Evolutionary conservation across 2,329 filamentous ascomycete genomes (phyloP).

Genomic region (Hymenoscyphus scutula): DNA sequence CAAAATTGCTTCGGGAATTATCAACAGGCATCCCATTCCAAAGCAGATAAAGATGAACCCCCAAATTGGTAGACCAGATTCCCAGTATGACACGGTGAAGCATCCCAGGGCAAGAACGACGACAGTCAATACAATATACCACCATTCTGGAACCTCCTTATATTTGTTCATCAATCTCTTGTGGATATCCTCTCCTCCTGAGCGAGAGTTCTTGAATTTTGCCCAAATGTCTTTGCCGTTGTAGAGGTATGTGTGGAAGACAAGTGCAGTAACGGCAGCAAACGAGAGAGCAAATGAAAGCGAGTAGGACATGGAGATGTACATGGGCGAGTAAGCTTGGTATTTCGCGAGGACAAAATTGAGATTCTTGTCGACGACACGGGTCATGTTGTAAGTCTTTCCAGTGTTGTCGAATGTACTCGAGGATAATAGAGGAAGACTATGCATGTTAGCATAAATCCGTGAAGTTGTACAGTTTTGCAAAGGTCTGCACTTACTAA

Average conservation of each 20-base stretch:
- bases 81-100: constrained; percentile 13
- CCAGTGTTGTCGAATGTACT: constrained; percentile 73
- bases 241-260: constrained; percentile 65
- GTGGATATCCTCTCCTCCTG: constrained; percentile 34
- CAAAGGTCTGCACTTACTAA: constrained; percentile 38
- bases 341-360: constrained; percentile 64
- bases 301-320: constrained; percentile 69
- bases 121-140: constrained; percentile 43
- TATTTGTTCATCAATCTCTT: constrained; percentile 54
- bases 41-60: constrained; percentile 20
- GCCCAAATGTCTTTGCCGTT: constrained; percentile 63
- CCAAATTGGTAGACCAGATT: constrained; percentile 20
- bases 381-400: constrained; percentile 58
- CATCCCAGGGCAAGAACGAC: constrained; percentile 14
- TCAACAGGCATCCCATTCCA: constrained; percentile 50
- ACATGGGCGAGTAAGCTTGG: constrained; percentile 67
- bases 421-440: constrained; percentile 65
- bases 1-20: constrained; percentile 66
- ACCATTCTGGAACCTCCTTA: constrained; percentile 54
- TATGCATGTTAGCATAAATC: not conserved
- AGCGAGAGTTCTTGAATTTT: constrained; percentile 6
- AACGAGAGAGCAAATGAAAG: constrained; percentile 70
- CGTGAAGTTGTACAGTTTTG: too few relatives aligned
- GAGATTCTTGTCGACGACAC: constrained; percentile 59
- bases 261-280: constrained; percentile 64